A percentile compares a stretch with the other conserved stretches of the same genome.
These are phyloP conservation scores for Corynascus novoguineensis DNA, from an alignment of 495 filamentous ascomycete genomes.

Conservation along the genomic window DNA sequence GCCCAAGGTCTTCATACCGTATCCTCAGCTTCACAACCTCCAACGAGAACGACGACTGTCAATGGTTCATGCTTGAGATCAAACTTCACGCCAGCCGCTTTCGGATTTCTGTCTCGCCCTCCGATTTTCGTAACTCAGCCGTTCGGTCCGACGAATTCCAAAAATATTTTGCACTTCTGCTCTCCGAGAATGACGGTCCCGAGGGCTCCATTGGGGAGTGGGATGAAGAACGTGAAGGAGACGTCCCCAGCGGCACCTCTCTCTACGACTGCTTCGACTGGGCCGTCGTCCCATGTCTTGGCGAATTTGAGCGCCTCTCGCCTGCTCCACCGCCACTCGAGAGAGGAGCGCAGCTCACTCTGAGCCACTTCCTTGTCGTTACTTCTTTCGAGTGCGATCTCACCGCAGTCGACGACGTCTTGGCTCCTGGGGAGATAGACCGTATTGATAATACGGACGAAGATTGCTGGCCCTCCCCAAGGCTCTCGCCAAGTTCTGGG, in stretches of 20 bases:
- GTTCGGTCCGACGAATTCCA: neutral
- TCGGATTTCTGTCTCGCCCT: neutral
- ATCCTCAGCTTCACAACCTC: constrained; percentile 3
- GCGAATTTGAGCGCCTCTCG: neutral
- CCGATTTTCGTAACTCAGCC: neutral
- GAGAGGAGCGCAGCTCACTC: neutral
- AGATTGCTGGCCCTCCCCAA: neutral
- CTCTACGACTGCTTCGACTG: constrained; percentile 3
- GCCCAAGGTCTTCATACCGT: neutral
- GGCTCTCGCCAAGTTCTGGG: no score
- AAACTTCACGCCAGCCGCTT: neutral
- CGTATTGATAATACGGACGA: neutral
- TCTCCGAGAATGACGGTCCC: neutral
- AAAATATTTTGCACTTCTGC: neutral
- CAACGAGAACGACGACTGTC: neutral
- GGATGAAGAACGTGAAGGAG: neutral
- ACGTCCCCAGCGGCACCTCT: neutral
- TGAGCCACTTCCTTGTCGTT: neutral
- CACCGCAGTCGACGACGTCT: neutral
- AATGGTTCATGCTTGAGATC: constrained; percentile 2
- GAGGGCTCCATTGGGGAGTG: neutral
- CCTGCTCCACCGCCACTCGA: neutral
- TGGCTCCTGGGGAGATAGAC: neutral
- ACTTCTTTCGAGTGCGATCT: constrained; percentile 4
- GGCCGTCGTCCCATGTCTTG: constrained; percentile 3